These are phyloP conservation scores for Chloris gayana DNA, from an alignment of 176 grass and related monocot genomes.

Conservation along the genomic window DNA sequence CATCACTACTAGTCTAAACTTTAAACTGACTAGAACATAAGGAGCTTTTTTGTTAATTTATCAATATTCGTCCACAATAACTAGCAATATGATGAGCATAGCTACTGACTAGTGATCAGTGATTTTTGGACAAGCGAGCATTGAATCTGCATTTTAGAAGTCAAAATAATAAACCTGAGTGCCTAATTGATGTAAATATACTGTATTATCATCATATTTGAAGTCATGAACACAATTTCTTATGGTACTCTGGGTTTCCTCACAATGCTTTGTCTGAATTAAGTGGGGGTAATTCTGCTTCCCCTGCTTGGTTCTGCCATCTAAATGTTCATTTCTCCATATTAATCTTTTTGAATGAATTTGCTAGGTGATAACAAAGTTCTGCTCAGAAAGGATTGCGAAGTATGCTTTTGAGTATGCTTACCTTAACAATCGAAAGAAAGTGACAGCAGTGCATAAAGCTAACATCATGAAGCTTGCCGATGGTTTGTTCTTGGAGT, in stretches of 20 bases:
- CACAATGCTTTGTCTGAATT: background rate
- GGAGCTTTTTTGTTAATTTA: background rate
- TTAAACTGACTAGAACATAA: no score
- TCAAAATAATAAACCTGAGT: no score
- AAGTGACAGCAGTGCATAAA: constrained; percentile 95
- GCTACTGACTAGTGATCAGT: background rate
- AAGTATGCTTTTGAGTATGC: constrained; percentile 99
- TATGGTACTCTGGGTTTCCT: background rate
- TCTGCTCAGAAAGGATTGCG: constrained; percentile 97
- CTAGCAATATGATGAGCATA: background rate
- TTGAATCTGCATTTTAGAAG: background rate
- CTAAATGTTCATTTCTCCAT: background rate
- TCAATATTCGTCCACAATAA: background rate
- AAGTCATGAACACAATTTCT: constrained; percentile 20
- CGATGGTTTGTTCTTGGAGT: constrained; percentile 96
- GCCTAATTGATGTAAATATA: background rate
- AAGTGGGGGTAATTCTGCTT: background rate
- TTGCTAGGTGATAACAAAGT: constrained; percentile 94
- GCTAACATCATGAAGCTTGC: constrained; percentile 99
- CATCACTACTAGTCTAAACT: background rate
- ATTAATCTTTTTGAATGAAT: constrained; percentile 41
- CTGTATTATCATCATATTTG: background rate
- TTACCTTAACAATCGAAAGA: constrained; percentile 98
- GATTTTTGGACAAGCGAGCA: background rate
- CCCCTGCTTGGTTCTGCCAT: constrained; percentile 3